phyloP scores from a whole-genome alignment of 2,329 filamentous ascomycete species.

The Sporothrix inflata region DNA sequence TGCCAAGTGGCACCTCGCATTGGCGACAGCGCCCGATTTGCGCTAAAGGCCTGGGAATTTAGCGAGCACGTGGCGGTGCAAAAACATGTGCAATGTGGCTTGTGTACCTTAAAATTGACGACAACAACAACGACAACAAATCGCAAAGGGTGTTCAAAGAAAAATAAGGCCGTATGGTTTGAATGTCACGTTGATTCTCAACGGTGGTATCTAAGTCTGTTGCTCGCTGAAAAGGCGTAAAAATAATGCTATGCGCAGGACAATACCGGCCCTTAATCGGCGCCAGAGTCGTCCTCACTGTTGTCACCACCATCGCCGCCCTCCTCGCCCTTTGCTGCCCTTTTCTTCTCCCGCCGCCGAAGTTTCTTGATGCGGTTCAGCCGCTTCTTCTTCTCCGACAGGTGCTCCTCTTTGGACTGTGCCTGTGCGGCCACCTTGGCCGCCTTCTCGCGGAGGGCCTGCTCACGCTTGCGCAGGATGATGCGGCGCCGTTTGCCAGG shows the following conservation, averaged over 20 bases:
- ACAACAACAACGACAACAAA: not conserved
- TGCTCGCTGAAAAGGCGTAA: not conserved
- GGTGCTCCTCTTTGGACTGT: constrained; percentile 57
- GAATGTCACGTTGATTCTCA: not conserved
- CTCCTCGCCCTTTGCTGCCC: constrained; percentile 38
- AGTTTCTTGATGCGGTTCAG: constrained; percentile 64
- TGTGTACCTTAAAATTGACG: not conserved
- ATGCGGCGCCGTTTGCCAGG: constrained; percentile 64
- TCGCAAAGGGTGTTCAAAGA: not conserved
- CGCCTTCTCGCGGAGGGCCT: constrained; percentile 47
- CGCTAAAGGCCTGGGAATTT: not conserved
- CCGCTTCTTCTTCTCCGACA: constrained; percentile 65
- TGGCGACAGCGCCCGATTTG: too few species aligned
- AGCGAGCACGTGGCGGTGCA: constrained; percentile 15
- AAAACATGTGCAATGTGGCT: constrained; percentile 15
- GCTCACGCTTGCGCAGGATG: constrained; percentile 51
- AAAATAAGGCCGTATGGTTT: not conserved
- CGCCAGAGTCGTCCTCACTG: not conserved
- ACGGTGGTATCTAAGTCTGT: not conserved
- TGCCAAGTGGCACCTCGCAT: not conserved
- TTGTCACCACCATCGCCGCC: constrained; percentile 2
- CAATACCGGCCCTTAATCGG: not conserved
- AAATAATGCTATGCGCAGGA: not conserved
- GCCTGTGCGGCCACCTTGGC: constrained; percentile 46
- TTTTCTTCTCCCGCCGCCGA: constrained; percentile 61